Evolutionary conservation across 768 basidiomycete genomes (phyloP), one percentile per base, ranked within the genome.

Genomic region (Suillus decipiens): DNA sequence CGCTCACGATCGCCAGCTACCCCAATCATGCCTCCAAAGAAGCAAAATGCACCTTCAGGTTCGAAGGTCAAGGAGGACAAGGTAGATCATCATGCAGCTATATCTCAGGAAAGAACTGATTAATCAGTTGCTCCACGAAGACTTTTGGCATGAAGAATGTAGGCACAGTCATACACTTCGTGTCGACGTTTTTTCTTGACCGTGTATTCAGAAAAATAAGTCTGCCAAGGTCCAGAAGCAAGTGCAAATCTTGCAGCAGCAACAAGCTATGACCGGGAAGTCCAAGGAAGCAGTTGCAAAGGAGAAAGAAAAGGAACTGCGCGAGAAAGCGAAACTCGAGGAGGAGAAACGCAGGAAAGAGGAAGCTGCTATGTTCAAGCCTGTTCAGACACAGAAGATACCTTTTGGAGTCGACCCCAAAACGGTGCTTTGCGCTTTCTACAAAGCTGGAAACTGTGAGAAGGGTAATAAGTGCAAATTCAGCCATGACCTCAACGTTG

Each of bases 401-500:
- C 93, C 96, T 0, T 94, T 96, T 63, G 96, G 96, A 28, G 94
- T 95, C 53, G 96, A 99, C 76, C 96, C 96, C 33, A 98, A 97
- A 83, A 95, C 93, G 15, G 80, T 99, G 39, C 81, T 99, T 39
- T 99, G 97, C 74, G 89, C 84, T 33, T 98, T 89, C 81, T 95
- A 82, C 83, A 98, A 98, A 78, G 89, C 92, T 14, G 96, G 96
- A 4, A 83, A 78, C 57, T 99, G 96, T 72, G 95, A 96, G 31
- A 99, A 98, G 81, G 96, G 94, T 31, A 86, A 69, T 74, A 94
- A 93, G 79, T 99, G 97, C 80, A 98, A 96, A 82, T 99, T 97
- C 79, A 96, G 95, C 67, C 97, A 99, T 75, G 89, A 99, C 79
- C 71, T 89, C 64, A 84, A 98, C 68, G 86, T 96, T 41, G 95